Evolutionary conservation across 2,329 filamentous ascomycete species (phyloP).

Genomic region (Arthrinium puccinioides): DNA sequence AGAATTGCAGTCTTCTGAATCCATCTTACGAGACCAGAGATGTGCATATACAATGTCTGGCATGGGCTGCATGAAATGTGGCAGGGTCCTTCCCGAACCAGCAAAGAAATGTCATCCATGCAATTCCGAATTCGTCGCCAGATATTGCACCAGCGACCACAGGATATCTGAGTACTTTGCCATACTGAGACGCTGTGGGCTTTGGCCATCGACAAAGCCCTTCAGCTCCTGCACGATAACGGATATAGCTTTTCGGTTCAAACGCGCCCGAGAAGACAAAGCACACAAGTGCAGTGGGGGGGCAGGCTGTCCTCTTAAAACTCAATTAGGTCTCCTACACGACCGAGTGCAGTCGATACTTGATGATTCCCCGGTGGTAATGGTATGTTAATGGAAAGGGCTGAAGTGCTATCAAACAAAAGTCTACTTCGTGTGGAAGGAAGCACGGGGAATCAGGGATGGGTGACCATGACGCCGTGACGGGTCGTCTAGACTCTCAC

Average conservation of each 20-base stretch:
- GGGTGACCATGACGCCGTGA: too few relatives aligned
- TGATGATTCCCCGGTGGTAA: too few relatives aligned
- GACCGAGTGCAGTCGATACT: background rate
- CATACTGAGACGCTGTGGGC: background rate
- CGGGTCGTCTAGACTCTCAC: too few relatives aligned
- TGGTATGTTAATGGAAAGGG: too few relatives aligned
- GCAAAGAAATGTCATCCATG: background rate
- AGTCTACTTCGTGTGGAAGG: too few relatives aligned
- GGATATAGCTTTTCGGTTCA: background rate
- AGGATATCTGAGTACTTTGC: background rate
- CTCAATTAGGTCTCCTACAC: background rate
- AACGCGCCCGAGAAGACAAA: background rate
- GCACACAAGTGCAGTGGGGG: background rate
- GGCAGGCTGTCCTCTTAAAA: background rate
- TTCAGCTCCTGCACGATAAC: background rate
- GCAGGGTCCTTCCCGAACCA: background rate
- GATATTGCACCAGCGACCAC: background rate
- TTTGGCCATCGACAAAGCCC: background rate
- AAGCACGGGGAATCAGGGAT: too few relatives aligned
- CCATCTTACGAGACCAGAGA: background rate
- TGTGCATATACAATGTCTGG: background rate
- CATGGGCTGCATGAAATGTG: background rate
- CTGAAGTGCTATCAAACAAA: too few relatives aligned
- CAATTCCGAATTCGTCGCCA: background rate
- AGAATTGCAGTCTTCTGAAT: background rate